A percentile compares a stretch with the other conserved stretches of the same genome.
These are phyloP conservation scores for Phytopythium chamaehyphon DNA, from an alignment of 352 stramenopile genomes.

Conservation along the genomic window DNA sequence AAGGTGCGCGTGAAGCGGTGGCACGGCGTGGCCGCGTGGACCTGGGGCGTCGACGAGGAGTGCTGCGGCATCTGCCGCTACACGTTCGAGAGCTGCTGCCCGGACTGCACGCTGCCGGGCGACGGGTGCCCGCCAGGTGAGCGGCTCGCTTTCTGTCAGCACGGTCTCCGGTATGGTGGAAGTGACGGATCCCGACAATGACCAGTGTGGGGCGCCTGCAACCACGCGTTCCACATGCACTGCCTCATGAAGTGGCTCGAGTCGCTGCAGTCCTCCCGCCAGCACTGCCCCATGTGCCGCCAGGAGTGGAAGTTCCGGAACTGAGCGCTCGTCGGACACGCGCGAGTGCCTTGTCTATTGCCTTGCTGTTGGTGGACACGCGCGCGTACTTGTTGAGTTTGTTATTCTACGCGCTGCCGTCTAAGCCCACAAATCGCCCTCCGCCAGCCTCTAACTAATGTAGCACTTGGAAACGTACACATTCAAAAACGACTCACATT, in stretches of 20 bases:
- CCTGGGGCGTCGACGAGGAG: constrained; percentile 90
- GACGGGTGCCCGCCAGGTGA: constrained; percentile 83
- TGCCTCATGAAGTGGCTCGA: constrained; percentile 93
- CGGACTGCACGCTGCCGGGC: constrained; percentile 69
- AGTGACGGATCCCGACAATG: background rate
- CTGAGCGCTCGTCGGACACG: constrained; percentile 14
- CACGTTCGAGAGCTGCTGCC: constrained; percentile 80
- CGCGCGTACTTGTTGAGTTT: background rate
- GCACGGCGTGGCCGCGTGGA: constrained; percentile 89
- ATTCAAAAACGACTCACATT: background rate
- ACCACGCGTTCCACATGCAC: constrained; percentile 92
- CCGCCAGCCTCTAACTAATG: background rate
- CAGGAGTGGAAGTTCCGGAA: constrained; percentile 86
- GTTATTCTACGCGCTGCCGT: background rate
- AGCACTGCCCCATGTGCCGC: constrained; percentile 89
- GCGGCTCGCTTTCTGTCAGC: constrained; percentile 1
- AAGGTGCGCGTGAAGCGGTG: constrained; percentile 84
- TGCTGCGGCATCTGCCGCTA: constrained; percentile 88
- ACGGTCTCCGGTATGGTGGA: background rate
- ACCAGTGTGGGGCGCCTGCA: constrained; percentile 85
- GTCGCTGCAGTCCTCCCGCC: constrained; percentile 68
- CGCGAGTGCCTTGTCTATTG: background rate
- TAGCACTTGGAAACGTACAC: constrained; percentile 7
- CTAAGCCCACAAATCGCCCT: background rate
- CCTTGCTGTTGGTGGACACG: background rate